Conservation (phyloP, 2,329 filamentous ascomycete species). For the Nemania sp. region DNA sequence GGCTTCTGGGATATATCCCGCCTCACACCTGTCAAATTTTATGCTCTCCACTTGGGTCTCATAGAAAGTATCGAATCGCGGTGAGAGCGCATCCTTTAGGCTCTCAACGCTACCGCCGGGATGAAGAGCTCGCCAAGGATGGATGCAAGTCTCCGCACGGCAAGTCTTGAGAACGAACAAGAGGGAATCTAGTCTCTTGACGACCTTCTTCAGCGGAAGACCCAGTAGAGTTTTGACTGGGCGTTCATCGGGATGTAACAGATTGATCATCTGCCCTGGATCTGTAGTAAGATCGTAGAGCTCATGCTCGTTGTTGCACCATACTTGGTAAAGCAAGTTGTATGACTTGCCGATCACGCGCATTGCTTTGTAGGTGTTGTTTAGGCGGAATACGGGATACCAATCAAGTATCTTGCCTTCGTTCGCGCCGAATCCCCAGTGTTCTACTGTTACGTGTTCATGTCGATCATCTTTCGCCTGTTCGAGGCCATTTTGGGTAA, state of each 20-base stretch:
- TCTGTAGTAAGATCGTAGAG: slow-evolving; percentile 62
- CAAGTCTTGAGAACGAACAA: slow-evolving; percentile 65
- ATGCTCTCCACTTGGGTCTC: slow-evolving; percentile 53
- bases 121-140: slow-evolving; percentile 62
- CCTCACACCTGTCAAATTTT: slow-evolving; percentile 60
- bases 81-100: slow-evolving; percentile 58
- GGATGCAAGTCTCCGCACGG: slow-evolving; percentile 57
- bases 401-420: slow-evolving; percentile 49
- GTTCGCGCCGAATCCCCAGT: slow-evolving; percentile 56
- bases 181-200: slow-evolving; percentile 59
- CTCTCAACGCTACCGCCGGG: slow-evolving; percentile 58
- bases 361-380: slow-evolving; percentile 68
- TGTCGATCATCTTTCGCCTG: slow-evolving; percentile 48
- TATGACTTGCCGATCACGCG: slow-evolving; percentile 61
- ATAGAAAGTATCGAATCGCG: slow-evolving; percentile 60
- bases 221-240: slow-evolving; percentile 36
- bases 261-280: slow-evolving; percentile 47
- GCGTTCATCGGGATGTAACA: slow-evolving; percentile 56
- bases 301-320: slow-evolving; percentile 70
- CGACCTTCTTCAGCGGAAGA: slow-evolving; percentile 52
- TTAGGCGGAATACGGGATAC: slow-evolving; percentile 45
- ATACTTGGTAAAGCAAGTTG: slow-evolving; percentile 60
- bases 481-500: slow-evolving; percentile 38
- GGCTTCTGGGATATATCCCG: slow-evolving; percentile 62
- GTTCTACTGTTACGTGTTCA: slow-evolving; percentile 64